These are phyloP conservation scores for Candida pseudocylindracea DNA, from an alignment of 1,139 yeast species.

Conservation along the genomic window DNA sequence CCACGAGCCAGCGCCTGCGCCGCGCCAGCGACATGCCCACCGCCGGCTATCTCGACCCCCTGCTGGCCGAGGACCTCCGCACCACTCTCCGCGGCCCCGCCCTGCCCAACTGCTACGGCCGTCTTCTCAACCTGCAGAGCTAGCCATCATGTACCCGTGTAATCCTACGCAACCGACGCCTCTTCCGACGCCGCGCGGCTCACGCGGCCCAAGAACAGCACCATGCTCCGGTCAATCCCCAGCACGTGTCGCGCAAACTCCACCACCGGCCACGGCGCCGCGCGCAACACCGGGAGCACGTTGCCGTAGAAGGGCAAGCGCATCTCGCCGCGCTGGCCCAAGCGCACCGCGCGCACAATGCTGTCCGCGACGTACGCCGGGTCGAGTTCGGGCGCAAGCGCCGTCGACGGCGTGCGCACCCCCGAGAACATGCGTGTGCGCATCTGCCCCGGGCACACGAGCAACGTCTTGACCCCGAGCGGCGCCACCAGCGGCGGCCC, in stretches of 20 bases:
- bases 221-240: constrained; percentile 27
- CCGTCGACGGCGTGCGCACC: constrained; percentile 45
- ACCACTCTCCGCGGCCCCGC: too few species aligned
- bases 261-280: constrained; percentile 51
- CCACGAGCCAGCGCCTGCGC: too few species aligned
- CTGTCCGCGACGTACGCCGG: constrained; percentile 39
- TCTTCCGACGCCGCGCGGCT: neutral
- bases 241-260: constrained; percentile 26
- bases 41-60: too few species aligned
- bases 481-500: constrained; percentile 24
- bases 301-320: constrained; percentile 58
- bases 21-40: too few species aligned
- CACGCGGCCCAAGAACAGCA: constrained; percentile 1
- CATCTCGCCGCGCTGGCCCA: constrained; percentile 48
- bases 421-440: constrained; percentile 49
- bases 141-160: too few species aligned
- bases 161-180: neutral
- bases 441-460: constrained; percentile 77
- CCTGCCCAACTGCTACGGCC: too few species aligned
- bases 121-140: too few species aligned
- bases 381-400: constrained; percentile 66
- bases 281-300: constrained; percentile 46
- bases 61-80: too few species aligned
- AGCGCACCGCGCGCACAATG: constrained; percentile 30
- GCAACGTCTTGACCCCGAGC: constrained; percentile 43